Conservation (phyloP, 768 basidiomycete genomes). For the Trametes meyenii region DNA sequence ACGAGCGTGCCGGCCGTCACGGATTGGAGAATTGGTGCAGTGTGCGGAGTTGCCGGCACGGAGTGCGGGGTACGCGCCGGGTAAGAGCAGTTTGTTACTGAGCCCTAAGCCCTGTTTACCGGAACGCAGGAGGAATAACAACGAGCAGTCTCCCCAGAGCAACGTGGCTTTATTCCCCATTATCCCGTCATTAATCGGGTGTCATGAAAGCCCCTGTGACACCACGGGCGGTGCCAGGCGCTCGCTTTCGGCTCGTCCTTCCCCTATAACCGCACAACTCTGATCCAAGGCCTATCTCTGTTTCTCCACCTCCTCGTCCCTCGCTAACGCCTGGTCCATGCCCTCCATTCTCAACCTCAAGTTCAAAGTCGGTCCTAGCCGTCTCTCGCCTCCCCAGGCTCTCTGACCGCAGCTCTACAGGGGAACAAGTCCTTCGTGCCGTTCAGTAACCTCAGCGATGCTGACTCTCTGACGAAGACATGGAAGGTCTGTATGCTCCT, state of each 20-base stretch:
- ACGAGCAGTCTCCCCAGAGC: neutral
- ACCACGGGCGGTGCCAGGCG: neutral
- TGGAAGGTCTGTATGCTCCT: conserved; percentile 68
- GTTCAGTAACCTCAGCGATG: conserved; percentile 85
- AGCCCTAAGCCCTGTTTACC: conserved; percentile 7
- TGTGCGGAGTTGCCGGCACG: conserved; percentile 1
- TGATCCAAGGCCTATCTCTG: conserved; percentile 19
- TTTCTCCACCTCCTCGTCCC: conserved; percentile 15
- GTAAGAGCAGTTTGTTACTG: conserved; percentile 8
- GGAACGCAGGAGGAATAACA: neutral
- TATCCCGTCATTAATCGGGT: neutral
- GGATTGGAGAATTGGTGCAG: conserved; percentile 20
- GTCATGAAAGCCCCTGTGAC: neutral
- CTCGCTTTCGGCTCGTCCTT: neutral
- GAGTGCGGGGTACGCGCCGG: neutral
- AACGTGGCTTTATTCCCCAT: conserved; percentile 11
- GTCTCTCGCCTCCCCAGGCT: conserved; percentile 2
- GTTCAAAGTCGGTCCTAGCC: conserved; percentile 61
- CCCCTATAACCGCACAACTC: conserved; percentile 15
- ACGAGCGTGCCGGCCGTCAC: conserved; percentile 5
- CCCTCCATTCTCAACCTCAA: conserved; percentile 85
- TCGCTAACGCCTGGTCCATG: conserved; percentile 45
- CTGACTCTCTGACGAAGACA: conserved; percentile 84
- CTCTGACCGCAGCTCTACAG: conserved; percentile 39
- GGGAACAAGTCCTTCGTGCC: conserved; percentile 96